A percentile compares a stretch with the other conserved stretches of the same genome.
Conservation (phyloP, 202 grass and related monocot species). For the Digitaria exilis region DNA sequence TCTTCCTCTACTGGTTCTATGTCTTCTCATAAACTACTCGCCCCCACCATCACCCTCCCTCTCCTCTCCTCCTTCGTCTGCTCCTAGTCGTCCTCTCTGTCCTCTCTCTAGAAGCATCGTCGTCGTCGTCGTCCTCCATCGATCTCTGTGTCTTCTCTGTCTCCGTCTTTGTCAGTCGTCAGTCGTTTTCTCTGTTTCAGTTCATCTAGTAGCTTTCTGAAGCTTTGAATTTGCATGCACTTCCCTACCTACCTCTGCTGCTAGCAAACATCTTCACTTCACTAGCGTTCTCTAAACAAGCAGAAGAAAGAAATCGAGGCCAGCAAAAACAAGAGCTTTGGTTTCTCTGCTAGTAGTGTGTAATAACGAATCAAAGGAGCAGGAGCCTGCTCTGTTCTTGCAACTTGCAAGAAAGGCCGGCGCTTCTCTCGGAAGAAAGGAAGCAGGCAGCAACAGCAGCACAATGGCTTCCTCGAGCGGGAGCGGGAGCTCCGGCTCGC, state of each 20-base stretch:
- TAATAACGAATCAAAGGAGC: constrained; percentile 22
- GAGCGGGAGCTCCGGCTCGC: constrained; percentile 48
- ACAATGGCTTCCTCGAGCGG: constrained; percentile 65
- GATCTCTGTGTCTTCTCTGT: neutral
- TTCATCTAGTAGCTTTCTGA: neutral
- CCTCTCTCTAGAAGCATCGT: neutral
- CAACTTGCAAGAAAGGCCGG: constrained; percentile 21
- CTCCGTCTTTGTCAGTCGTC: neutral
- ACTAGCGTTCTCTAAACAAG: neutral
- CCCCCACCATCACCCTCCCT: neutral
- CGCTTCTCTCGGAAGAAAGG: neutral
- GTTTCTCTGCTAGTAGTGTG: neutral
- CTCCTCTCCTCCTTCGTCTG: neutral
- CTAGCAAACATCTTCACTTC: constrained; percentile 20
- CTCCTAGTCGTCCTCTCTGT: neutral
- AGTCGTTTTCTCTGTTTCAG: neutral
- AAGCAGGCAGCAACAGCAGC: neutral
- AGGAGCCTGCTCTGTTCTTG: neutral
- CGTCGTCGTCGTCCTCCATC: neutral
- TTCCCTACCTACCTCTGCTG: constrained; percentile 15
- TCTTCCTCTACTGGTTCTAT: constrained; percentile 99
- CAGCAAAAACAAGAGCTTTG: neutral
- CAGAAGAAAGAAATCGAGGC: constrained; percentile 11
- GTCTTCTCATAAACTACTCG: constrained; percentile 87
- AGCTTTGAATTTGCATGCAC: constrained; percentile 38